Base-by-base conservation (phyloP, 768 basidiomycete genomes). In the Xerocomellus dryophilus region DNA sequence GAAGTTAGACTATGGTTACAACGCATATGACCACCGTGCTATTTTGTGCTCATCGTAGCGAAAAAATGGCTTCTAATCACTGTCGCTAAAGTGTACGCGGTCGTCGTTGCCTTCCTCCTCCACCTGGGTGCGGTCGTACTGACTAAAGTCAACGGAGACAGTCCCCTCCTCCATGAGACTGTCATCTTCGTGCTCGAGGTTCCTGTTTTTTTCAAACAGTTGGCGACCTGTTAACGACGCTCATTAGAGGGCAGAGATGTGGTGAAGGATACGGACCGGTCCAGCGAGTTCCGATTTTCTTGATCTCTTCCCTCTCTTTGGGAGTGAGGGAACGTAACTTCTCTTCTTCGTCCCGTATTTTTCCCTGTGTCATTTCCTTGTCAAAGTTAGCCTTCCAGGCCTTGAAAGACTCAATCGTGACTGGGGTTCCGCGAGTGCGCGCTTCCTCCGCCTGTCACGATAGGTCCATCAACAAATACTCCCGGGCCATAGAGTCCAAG, bases 271-370 rank as follows among this genome's bases (percentile, higher is more conserved):
- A 66, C 81, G 53, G 60, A 93, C 96, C 96, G 52, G 81, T 80
- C 34, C 84, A 71, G 56, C 94, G 79, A 49, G 76, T 79, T 34
- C 65, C 74, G 17, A 80, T 69, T 62, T 78, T 83, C 73, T 83
- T 90, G 70, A 76, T 82, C 68, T 97, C 94, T 68, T 97, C 95
- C 53, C 85, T 78, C 69, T 97, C 94, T 66, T 88, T 95, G 12
- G 83, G 73, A 17, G 86, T 80, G 67, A 93, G 62, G 5, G 74
- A 80, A 62, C 82, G 89, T 36, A 93, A 69, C 65, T 74, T 77
- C 59, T 88, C 96, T 38, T 93, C 93, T 56, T 96, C 93, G 53
- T 90, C 88, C 53, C 75, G 77, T 9, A 75, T 74, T 64, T 80
- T 84, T 67, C 76, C 84, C 40, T 65, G 65, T 10, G 78, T 74